Percentiles rank a stretch among this genome's conserved stretches.
phyloP scores from a whole-genome alignment of 2,329 filamentous ascomycete genomes.

The Chalaropsis thielavioides region DNA sequence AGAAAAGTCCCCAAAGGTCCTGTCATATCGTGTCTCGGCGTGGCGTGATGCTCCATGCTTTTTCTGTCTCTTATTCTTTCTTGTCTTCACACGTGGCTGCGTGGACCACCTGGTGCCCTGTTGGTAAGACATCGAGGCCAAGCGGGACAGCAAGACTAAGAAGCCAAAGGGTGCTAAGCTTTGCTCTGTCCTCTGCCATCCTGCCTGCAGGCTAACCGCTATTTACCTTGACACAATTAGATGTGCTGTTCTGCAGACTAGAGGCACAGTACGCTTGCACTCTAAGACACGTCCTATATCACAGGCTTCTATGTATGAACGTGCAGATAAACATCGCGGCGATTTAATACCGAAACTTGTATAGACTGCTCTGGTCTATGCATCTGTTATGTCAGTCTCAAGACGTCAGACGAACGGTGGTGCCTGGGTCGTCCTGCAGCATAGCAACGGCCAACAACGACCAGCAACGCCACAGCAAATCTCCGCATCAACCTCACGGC shows the following conservation, averaged over 20 bases:
- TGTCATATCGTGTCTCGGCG: not conserved
- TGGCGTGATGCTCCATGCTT: not conserved
- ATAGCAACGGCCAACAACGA: not conserved
- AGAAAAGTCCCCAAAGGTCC: not conserved
- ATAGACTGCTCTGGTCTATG: not conserved
- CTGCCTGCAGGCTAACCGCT: too few species aligned
- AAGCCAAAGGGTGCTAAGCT: too few species aligned
- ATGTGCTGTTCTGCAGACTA: not conserved
- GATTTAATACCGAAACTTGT: not conserved
- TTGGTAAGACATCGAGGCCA: not conserved
- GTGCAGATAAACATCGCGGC: not conserved
- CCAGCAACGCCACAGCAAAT: not conserved
- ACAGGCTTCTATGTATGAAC: not conserved
- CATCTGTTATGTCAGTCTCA: not conserved
- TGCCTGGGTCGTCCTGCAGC: not conserved
- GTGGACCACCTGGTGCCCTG: not conserved
- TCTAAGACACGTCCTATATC: not conserved
- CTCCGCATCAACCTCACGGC: not conserved
- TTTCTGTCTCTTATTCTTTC: not conserved
- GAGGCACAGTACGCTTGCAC: not conserved
- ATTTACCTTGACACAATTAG: not conserved
- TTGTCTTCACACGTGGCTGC: constrained; percentile 3
- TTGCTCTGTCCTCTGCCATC: too few species aligned
- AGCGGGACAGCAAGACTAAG: not conserved
- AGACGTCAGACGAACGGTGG: not conserved